Conservation (phyloP, 2,329 filamentous ascomycete species). For the Kalaharituber pfeilii region DNA sequence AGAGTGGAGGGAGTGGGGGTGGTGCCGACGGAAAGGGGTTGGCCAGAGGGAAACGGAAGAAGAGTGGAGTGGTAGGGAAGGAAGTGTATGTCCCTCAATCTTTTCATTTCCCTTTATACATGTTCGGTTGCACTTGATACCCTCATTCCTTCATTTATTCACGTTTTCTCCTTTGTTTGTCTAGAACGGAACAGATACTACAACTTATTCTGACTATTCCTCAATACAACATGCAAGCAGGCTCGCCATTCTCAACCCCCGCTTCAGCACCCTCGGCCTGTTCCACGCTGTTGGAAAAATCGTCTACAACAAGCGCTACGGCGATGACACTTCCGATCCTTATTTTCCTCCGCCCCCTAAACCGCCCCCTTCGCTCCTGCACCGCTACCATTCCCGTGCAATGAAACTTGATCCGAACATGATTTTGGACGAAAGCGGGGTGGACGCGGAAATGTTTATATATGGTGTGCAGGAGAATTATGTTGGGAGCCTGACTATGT, state of each 20-base stretch:
- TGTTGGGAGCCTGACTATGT: constrained; percentile 57
- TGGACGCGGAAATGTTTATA: constrained; percentile 78
- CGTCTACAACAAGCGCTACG: constrained; percentile 72
- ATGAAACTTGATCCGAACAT: constrained; percentile 33
- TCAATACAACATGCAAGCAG: constrained; percentile 4
- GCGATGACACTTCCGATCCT: constrained; percentile 16
- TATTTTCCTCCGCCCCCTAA: constrained; percentile 31
- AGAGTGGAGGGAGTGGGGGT: constrained; percentile 1
- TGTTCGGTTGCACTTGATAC: no score
- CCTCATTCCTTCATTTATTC: no score
- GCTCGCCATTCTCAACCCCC: constrained; percentile 21
- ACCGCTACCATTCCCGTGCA: constrained; percentile 25
- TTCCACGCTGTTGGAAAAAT: constrained; percentile 95
- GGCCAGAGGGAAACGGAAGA: constrained; percentile 42
- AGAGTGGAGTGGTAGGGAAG: constrained; percentile 30
- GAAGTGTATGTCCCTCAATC: constrained; percentile 9
- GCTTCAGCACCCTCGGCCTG: constrained; percentile 78
- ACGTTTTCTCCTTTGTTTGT: background rate
- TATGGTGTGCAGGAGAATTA: constrained; percentile 91
- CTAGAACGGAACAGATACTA: background rate
- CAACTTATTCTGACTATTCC: background rate
- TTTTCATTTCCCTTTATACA: constrained; percentile 2
- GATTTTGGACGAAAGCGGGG: constrained; percentile 84
- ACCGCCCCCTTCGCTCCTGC: constrained; percentile 28
- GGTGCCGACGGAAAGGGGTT: constrained; percentile 1